Conservation (phyloP, 768 basidiomycete species). For the Pluteus cervinus region DNA sequence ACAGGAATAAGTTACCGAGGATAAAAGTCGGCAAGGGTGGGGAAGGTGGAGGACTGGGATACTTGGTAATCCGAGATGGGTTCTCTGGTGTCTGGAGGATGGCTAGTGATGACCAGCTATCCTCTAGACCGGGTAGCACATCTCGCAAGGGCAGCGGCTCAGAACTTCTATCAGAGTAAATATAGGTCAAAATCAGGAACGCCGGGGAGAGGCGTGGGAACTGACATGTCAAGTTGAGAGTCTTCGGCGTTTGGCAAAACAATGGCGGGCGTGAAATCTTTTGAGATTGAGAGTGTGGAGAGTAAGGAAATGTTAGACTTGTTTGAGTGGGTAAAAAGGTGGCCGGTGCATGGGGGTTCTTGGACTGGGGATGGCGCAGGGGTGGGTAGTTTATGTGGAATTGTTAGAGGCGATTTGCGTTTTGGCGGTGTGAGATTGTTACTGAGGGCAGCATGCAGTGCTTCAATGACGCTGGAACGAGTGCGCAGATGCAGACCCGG, state of each 20-base stretch:
- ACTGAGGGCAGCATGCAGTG: slow-evolving; percentile 33
- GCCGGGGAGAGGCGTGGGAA: too few relatives aligned
- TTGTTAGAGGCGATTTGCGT: background rate
- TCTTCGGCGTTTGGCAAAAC: background rate
- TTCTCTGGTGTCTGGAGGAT: background rate
- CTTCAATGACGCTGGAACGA: slow-evolving; percentile 22
- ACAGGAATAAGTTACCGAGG: slow-evolving; percentile 84
- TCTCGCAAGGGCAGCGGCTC: too few relatives aligned
- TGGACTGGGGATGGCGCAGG: too few relatives aligned
- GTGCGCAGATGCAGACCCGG: slow-evolving; percentile 16
- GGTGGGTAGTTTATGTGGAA: background rate
- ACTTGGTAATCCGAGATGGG: background rate
- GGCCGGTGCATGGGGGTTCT: too few relatives aligned
- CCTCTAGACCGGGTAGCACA: too few relatives aligned
- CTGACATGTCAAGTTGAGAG: background rate
- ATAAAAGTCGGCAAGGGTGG: slow-evolving; percentile 14
- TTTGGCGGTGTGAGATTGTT: slow-evolving; percentile 15
- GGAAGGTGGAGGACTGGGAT: slow-evolving; percentile 1
- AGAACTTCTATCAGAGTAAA: too few relatives aligned
- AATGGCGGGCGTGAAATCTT: background rate
- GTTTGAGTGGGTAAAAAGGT: slow-evolving; percentile 1
- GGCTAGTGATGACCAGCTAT: too few relatives aligned
- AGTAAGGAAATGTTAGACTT: slow-evolving; percentile 9
- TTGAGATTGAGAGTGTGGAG: slow-evolving; percentile 15
- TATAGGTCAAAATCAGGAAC: too few relatives aligned